Base-by-base conservation (phyloP, 75 land plant genomes). In the Pinus albicaulis region DNA sequence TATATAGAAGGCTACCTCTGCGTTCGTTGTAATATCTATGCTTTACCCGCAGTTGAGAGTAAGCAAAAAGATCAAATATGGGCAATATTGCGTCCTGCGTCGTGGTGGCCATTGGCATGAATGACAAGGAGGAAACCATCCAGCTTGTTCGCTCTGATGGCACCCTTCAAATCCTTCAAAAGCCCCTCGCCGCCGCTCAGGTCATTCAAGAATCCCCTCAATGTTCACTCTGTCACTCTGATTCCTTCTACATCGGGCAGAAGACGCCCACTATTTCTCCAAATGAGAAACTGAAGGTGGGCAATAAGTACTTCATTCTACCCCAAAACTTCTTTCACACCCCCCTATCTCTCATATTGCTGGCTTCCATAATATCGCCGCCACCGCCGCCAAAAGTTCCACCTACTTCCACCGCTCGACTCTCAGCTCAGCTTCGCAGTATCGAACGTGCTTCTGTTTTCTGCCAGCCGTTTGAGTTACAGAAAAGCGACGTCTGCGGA, bases 231-330 rank as follows among this genome's bases (percentile, higher is more conserved):
- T 88, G 90, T 66, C 85, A 74, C 12, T 82, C 90, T 1, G 90
- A 88, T 64, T 86, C 87, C 5, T 83, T 88, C 58, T 86, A 79
- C 79, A 85, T 88, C 7, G 90, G 90, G 52, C 87, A 83, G 75
- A 88, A 88, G 34, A 73, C 82, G 52, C 83, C 85, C 0, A 16
- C 81, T 20, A 80, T 88, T 14, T 73, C 85, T 52, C 59, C 76
- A 13, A 17, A 78, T 31, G 83, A 88, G 14, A 11, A 75, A 53
- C 85, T 88, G 24, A 74, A 78, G 16, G 77, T 73, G 44, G 90
- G 90, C 59, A 78, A 86, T 24, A 80, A 76, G 11, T 88, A 88
- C 72, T 86, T 88, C 59, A 81, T 88, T 72, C 82, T 88, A 20
- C 90, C 90, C 41, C 53, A 59, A 0, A 76, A 78, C 14, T 83